Evolutionary conservation across 75 land plant species (phyloP).

Genomic region (Ceratopteris richardii): DNA sequence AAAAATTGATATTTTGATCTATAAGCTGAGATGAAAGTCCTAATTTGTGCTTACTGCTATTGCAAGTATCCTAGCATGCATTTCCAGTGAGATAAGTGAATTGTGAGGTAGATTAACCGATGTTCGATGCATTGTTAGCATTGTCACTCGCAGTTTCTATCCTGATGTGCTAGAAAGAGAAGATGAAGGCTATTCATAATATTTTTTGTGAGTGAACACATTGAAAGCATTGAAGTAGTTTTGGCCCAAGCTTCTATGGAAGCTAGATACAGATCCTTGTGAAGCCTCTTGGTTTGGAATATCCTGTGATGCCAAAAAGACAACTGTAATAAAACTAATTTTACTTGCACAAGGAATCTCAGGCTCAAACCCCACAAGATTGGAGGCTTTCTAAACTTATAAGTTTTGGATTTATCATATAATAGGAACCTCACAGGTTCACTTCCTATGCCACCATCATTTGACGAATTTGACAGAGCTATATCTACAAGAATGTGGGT

Average conservation of each 20-base stretch:
- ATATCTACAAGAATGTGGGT: constrained; percentile 40
- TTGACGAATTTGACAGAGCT: constrained; percentile 33
- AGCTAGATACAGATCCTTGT: constrained; percentile 2
- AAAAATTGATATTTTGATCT: no score
- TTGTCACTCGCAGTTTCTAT: no score
- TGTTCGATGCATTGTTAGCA: no score
- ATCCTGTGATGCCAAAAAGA: neutral
- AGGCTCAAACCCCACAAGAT: neutral
- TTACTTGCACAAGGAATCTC: neutral
- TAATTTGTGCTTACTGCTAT: no score
- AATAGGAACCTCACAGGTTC: constrained; percentile 42
- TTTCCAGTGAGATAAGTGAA: no score
- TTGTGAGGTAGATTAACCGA: no score
- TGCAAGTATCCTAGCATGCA: no score
- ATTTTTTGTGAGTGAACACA: neutral
- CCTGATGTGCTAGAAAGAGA: no score
- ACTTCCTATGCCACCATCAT: constrained; percentile 27
- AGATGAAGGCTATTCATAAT: no score
- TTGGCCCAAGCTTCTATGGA: neutral
- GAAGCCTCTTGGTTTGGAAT: neutral
- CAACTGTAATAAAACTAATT: neutral
- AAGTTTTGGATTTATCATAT: constrained; percentile 35
- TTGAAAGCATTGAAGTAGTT: neutral
- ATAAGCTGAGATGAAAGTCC: no score
- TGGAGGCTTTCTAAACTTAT: constrained; percentile 2